Percentiles rank a stretch among this genome's conserved stretches.
Evolutionary conservation across 208 protist genomes (phyloP).

Genomic region (Wallacemonas sp.): DNA sequence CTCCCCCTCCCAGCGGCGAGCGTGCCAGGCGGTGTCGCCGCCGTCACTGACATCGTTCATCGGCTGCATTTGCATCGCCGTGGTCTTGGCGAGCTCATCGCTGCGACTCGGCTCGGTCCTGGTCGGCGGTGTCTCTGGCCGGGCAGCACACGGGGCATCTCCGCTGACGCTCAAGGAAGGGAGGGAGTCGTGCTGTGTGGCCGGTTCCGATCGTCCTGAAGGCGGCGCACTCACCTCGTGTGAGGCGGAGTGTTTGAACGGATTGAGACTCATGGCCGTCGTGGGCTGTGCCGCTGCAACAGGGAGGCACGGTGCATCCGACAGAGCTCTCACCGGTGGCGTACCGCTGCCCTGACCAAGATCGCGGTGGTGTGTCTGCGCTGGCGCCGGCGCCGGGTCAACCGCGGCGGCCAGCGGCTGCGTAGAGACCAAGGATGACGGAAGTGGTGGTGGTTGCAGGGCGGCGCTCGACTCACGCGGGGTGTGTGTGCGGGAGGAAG

Average conservation of each 20-base stretch:
- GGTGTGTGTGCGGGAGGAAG: slow-evolving; percentile 4
- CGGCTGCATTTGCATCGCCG: neutral
- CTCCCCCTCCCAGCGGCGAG: neutral
- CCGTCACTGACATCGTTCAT: neutral
- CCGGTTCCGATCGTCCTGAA: no score
- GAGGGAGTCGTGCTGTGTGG: no score
- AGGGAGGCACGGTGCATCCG: no score
- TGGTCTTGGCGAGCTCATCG: neutral
- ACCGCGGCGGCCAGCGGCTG: no score
- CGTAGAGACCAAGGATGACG: neutral
- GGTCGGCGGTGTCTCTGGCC: no score
- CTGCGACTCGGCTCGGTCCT: neutral
- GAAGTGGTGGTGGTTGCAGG: neutral
- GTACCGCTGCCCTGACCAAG: no score
- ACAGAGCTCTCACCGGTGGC: neutral
- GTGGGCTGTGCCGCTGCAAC: no score
- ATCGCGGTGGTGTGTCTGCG: neutral
- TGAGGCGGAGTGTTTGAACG: no score
- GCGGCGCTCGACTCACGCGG: neutral
- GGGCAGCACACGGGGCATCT: no score
- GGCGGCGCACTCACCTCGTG: neutral
- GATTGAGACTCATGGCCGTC: no score
- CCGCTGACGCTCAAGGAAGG: no score
- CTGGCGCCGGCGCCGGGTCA: no score
- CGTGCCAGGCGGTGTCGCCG: neutral